Evolutionary conservation across 495 filamentous ascomycete species (phyloP).

Genomic region (Trypethelium eluteriae): DNA sequence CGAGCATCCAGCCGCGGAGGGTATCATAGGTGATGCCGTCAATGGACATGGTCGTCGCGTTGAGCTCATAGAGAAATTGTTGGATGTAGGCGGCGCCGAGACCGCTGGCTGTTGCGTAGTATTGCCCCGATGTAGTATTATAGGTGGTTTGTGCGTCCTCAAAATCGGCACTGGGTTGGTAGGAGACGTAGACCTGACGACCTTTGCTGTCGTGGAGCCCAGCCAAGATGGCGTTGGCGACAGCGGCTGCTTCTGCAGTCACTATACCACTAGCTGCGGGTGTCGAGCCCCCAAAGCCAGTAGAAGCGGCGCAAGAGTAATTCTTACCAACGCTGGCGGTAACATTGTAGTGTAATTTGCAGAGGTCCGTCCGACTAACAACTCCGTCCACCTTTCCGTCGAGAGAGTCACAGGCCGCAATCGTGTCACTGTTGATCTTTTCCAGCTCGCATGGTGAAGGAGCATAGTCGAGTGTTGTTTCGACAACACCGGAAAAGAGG

Average conservation of each 20-base stretch:
- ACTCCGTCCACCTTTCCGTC: conserved; percentile 49
- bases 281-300: background rate
- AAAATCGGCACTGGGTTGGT: conserved; percentile 38
- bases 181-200: conserved; percentile 42
- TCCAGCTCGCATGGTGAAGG: conserved; percentile 46
- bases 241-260: background rate
- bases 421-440: conserved; percentile 46
- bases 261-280: background rate
- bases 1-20: conserved; percentile 42
- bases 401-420: conserved; percentile 45
- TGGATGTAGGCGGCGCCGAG: conserved; percentile 39
- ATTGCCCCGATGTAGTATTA: conserved; percentile 37
- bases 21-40: conserved; percentile 33
- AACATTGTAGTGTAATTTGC: background rate
- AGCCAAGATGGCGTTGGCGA: conserved; percentile 8
- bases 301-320: background rate
- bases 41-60: conserved; percentile 14
- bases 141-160: conserved; percentile 40
- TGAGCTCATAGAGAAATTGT: conserved; percentile 35
- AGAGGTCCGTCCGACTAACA: conserved; percentile 36
- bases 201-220: conserved; percentile 43
- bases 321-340: background rate
- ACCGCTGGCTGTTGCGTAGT: conserved; percentile 33
- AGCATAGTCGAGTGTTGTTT: conserved; percentile 40
- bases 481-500: background rate